Evolutionary conservation across 2,329 filamentous ascomycete species (phyloP).

Genomic region (Falciphora oryzae): DNA sequence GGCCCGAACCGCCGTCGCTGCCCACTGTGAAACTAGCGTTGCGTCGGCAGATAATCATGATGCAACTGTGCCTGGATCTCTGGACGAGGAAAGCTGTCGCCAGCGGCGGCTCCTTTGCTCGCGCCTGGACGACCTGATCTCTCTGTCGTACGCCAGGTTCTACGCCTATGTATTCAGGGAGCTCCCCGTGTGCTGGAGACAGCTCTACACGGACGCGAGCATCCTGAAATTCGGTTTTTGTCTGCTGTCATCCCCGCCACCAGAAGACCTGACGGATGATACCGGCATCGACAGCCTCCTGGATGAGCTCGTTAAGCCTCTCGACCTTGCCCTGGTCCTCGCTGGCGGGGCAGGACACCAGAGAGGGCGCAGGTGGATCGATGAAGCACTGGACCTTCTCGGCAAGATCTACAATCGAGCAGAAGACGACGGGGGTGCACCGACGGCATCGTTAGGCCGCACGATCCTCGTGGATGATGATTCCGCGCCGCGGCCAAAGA

Average conservation of each 20-base stretch:
- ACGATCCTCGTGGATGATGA: background rate
- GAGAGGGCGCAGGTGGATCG: constrained; percentile 46
- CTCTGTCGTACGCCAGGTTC: constrained; percentile 58
- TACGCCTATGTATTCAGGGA: constrained; percentile 64
- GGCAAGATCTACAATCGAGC: constrained; percentile 20
- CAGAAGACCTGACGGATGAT: background rate
- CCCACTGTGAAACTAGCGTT: background rate
- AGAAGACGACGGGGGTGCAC: constrained; percentile 9
- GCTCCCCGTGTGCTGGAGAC: constrained; percentile 62
- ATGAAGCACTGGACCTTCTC: constrained; percentile 42
- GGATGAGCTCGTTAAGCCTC: constrained; percentile 51
- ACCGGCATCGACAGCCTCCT: constrained; percentile 24
- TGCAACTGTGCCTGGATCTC: background rate
- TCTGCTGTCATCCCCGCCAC: constrained; percentile 12
- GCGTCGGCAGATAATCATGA: no score
- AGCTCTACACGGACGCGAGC: constrained; percentile 65
- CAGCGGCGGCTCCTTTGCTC: constrained; percentile 25
- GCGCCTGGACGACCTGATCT: constrained; percentile 50
- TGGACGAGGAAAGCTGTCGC: background rate
- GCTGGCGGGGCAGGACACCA: constrained; percentile 54
- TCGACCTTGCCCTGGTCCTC: constrained; percentile 75
- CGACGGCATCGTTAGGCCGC: constrained; percentile 14
- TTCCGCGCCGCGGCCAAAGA: background rate
- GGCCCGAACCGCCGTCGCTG: background rate
- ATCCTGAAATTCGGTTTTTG: constrained; percentile 52